Evolutionary conservation across 129 eudicot genomes (phyloP), one percentile per base, ranked within the genome.

Genomic region (Calendula officinalis): DNA sequence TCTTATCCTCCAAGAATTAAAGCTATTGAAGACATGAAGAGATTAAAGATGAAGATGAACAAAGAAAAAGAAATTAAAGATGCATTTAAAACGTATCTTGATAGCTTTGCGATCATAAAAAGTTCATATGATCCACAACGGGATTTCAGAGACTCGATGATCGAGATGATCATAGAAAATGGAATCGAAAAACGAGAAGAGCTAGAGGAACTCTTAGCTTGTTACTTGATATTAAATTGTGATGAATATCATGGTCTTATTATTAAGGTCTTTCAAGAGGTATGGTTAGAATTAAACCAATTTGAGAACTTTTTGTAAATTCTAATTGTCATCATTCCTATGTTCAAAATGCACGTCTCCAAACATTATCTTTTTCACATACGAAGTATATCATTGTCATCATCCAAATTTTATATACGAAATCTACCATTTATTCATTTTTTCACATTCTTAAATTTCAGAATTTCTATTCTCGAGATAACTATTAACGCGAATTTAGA

Each of bases 121-220:
- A 77, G 80, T 9, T 89, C 96, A 16, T 35, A 38, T 34, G 78
- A 89, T 30, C 96, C 96, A 2, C 71, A 67, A 3, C 30, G 44
- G 62, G 96, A 88, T 48, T 88, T 88, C 22, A 73, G 81, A 60
- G 79, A 82, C n/a, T 88, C 96, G 3, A 88, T 88, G 96, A 51
- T 78, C 6, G 89, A 88, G 71, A 85, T 85, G 96, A 89, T 89
- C 55, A 70, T 53, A 14, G 83, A 79, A 79, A 80, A 80, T 13
- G 79, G 81, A 17, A 80, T 89, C 33, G 46, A 42, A 56, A 48
- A 36, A 39, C 69, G 85, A 15, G 76, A 80, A 11, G 86, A 85
- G 47, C 87, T 89, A 5, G 94, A 89, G 67, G 87, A 89, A 17
- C 85, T 89, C 22, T 76, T 89, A 76, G 83, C 80, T 11, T 89